These are phyloP conservation scores for Aegle marmelos DNA, from an alignment of 345 rosid genomes.

Conservation along the genomic window DNA sequence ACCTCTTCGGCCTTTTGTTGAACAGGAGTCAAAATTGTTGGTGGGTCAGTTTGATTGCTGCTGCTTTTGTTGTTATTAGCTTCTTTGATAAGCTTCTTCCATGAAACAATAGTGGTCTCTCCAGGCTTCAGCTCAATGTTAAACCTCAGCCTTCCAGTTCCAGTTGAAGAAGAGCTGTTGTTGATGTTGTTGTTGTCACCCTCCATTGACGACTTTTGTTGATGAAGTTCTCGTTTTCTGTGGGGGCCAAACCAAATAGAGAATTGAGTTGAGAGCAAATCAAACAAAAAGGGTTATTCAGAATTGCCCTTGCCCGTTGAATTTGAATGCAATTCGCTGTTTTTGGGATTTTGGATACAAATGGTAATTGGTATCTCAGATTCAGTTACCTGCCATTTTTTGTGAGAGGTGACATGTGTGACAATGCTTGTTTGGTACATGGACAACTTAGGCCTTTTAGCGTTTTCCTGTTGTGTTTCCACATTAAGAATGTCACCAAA, in stretches of 20 bases:
- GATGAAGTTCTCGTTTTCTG: background rate
- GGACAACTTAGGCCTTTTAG: no score
- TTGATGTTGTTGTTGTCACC: constrained; percentile 5
- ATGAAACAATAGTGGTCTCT: constrained; percentile 40
- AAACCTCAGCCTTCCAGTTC: constrained; percentile 25
- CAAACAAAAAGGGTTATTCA: background rate
- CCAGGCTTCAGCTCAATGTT: constrained; percentile 36
- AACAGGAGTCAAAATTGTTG: background rate
- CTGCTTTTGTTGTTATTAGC: background rate
- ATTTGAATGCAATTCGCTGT: background rate
- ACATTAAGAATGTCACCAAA: no score
- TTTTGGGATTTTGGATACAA: background rate
- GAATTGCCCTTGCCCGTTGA: background rate
- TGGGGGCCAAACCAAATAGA: background rate
- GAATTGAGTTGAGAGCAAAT: no score
- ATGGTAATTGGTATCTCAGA: background rate
- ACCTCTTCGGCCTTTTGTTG: constrained; percentile 7
- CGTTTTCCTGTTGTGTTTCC: no score
- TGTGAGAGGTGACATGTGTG: background rate
- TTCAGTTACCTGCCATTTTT: constrained; percentile 5
- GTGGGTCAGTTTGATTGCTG: background rate
- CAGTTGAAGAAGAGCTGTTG: constrained; percentile 18
- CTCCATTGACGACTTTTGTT: constrained; percentile 6
- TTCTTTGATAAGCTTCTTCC: constrained; percentile 35
- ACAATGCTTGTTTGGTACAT: no score